Conservation (phyloP, 805 yeast genomes). For the Wickerhamomyces queroliae region DNA sequence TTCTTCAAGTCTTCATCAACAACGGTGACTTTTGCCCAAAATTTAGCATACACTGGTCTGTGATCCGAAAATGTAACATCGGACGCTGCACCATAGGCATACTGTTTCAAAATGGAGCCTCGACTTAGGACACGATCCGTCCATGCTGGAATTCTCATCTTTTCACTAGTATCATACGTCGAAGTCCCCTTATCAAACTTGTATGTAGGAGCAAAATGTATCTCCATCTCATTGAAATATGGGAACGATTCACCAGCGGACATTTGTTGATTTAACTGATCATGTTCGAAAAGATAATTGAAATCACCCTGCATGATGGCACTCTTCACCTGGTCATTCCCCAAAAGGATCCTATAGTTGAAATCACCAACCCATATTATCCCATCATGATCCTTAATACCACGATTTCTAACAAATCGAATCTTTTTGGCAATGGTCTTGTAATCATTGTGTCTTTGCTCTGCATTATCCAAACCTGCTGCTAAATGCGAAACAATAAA, state of each 20-base stretch:
- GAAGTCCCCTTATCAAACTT: conserved; percentile 87
- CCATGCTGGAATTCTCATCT: conserved; percentile 95
- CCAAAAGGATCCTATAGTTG: conserved; percentile 73
- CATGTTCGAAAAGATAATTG: conserved; percentile 53
- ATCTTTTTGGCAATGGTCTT: conserved; percentile 70
- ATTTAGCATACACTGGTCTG: conserved; percentile 78
- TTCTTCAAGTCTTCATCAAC: conserved; percentile 53
- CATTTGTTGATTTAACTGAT: conserved; percentile 78
- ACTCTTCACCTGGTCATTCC: conserved; percentile 64
- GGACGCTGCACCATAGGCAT: conserved; percentile 52
- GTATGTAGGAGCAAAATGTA: conserved; percentile 85
- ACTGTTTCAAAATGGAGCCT: conserved; percentile 52
- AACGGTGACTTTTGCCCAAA: conserved; percentile 55
- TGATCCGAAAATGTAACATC: conserved; percentile 77
- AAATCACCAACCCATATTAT: conserved; percentile 92
- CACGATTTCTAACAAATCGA: conserved; percentile 51
- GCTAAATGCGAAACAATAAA: conserved; percentile 86
- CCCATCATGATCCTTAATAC: conserved; percentile 72
- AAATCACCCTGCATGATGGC: conserved; percentile 43
- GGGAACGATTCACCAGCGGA: conserved; percentile 73
- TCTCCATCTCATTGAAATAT: conserved; percentile 73
- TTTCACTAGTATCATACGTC: conserved; percentile 83
- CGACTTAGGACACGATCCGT: conserved; percentile 82
- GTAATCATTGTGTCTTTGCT: conserved; percentile 83
- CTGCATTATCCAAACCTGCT: conserved; percentile 79